Evolutionary conservation across 2,329 filamentous ascomycete genomes (phyloP), one percentile per base, ranked within the genome.

Genomic region (Xylaria arbuscula): DNA sequence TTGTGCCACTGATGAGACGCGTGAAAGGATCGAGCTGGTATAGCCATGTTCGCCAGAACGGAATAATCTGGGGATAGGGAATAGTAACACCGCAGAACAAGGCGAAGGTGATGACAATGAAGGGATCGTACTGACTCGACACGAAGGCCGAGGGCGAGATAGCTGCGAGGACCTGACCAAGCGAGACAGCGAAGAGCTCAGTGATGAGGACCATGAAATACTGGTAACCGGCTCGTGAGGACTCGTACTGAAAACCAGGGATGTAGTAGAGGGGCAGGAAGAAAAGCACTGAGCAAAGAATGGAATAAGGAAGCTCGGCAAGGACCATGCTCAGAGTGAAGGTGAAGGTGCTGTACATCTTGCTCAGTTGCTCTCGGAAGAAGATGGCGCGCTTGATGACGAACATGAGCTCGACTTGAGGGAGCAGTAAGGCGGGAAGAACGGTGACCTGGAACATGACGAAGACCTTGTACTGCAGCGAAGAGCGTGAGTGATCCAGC

Each of bases 371-470:
- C 81, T 97, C 94, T 66, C 94, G 91, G 85, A 94, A 96, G 83
- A 93, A 94, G 71, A 97, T 90, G 76, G 92, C 86, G 51, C 93
- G 88, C 70, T 91, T 90, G 75, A 94, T 84, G 76, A 94, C 90
- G 79, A 92, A 97, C 82, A 94, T 94, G 48, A 91, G 89, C 79
- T 97, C 92, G 62, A 97, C 91, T 76, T 97, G 93, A 0, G 90
- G 89, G 65, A 97, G 88, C 78, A 97, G 93, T 36, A 97, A 84
- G 0, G 92, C 92, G 0, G 93, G 93, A 32, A 97, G 85, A 24
- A 97, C 92, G 0, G 93, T 93, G 60, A 94, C 89, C 78, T 97
- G 93, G 87, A 97, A 97, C 79, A 96, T 92, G 80, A 95, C 89
- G 80, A 97, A 97, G 70, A 97, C 87, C 68, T 91, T 90, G 83